These are phyloP conservation scores for Diophrys sp. DNA, from an alignment of 73 alveolate genomes.

Conservation along the genomic window DNA sequence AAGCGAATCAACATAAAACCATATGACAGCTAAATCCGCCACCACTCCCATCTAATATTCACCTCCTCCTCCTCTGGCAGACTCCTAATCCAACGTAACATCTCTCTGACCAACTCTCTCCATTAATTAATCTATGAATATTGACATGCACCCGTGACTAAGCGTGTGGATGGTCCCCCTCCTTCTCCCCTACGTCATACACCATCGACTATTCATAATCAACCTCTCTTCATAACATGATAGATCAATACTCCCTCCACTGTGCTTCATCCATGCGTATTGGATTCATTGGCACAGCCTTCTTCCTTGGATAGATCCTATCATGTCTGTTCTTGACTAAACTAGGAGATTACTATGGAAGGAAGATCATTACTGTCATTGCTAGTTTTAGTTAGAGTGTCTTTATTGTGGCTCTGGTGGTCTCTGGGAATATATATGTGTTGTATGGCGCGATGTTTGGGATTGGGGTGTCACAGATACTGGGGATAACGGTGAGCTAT, in stretches of 20 bases:
- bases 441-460: not conserved
- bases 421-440: not conserved
- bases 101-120: too few species aligned
- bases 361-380: not conserved
- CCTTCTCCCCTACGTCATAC: too few species aligned
- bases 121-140: too few species aligned
- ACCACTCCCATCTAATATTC: too few species aligned
- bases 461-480: not conserved
- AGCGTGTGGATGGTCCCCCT: too few species aligned
- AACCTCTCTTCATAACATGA: not conserved
- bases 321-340: not conserved
- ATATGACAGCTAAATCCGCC: too few species aligned
- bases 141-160: too few species aligned
- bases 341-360: not conserved
- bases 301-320: not conserved
- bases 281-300: not conserved
- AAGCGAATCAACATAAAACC: too few species aligned
- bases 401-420: not conserved
- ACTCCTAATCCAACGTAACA: too few species aligned
- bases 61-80: too few species aligned
- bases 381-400: not conserved
- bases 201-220: too few species aligned
- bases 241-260: not conserved
- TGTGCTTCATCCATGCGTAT: not conserved
- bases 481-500: slow-evolving; percentile 1